Percentiles rank a stretch among this genome's conserved stretches.
phyloP scores from a whole-genome alignment of 1,284 basidiomycete species.

The Amylostereum areolatum region DNA sequence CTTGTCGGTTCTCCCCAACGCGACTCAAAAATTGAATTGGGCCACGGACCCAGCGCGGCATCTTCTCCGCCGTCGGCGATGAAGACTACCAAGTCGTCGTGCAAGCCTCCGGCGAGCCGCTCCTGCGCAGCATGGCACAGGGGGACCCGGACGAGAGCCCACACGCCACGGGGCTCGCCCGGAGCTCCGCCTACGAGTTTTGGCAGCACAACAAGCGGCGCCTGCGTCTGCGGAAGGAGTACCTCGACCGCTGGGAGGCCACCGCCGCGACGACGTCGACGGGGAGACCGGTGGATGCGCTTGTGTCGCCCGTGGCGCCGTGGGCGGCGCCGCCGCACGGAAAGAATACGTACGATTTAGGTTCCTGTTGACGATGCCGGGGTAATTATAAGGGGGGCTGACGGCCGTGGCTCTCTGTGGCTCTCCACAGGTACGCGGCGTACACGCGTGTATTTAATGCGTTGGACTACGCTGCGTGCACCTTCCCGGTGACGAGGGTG shows the following conservation, averaged over 20 bases:
- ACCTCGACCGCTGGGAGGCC: slow-evolving; percentile 42
- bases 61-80: slow-evolving; percentile 25
- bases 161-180: slow-evolving; percentile 5
- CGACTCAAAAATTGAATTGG: no score
- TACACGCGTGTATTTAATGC: slow-evolving; percentile 67
- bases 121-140: slow-evolving; percentile 24
- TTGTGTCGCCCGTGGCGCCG: slow-evolving; percentile 27
- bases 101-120: slow-evolving; percentile 23
- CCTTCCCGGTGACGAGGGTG: slow-evolving; percentile 62
- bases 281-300: slow-evolving; percentile 38
- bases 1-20: neutral
- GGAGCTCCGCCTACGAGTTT: slow-evolving; percentile 28
- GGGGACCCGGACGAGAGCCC: slow-evolving; percentile 7
- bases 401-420: neutral
- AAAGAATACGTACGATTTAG: slow-evolving; percentile 29
- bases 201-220: slow-evolving; percentile 40
- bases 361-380: neutral
- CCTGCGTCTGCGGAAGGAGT: slow-evolving; percentile 30
- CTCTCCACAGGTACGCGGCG: slow-evolving; percentile 28
- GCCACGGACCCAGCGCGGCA: slow-evolving; percentile 16
- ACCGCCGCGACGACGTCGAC: slow-evolving; percentile 34
- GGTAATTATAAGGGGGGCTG: slow-evolving; percentile 16
- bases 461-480: slow-evolving; percentile 61
- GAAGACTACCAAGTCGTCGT: slow-evolving; percentile 23
- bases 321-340: slow-evolving; percentile 28